These are phyloP conservation scores for Calonectria pseudoreteaudii DNA, from an alignment of 2,329 filamentous ascomycete genomes.

Conservation along the genomic window DNA sequence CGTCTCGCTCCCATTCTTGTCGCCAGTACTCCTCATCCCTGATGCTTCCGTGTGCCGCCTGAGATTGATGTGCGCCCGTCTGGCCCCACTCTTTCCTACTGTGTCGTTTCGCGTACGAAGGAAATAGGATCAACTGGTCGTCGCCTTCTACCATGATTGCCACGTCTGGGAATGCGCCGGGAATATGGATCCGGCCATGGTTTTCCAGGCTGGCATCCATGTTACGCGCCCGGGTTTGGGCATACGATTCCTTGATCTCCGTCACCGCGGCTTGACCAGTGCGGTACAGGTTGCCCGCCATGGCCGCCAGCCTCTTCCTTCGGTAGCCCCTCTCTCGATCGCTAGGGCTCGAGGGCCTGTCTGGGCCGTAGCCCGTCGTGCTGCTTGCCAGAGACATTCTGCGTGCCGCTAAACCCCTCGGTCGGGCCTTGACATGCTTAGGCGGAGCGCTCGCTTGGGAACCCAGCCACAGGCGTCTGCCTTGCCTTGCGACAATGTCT, in stretches of 20 bases:
- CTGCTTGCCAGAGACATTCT: slow-evolving; percentile 45
- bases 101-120: slow-evolving; percentile 88
- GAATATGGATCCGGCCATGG: slow-evolving; percentile 61
- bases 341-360: slow-evolving; percentile 41
- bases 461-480: slow-evolving; percentile 60
- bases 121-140: slow-evolving; percentile 95
- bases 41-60: slow-evolving; percentile 53
- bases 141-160: slow-evolving; percentile 83
- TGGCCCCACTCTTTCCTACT: slow-evolving; percentile 59
- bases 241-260: slow-evolving; percentile 70
- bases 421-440: slow-evolving; percentile 49
- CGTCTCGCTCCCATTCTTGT: slow-evolving; percentile 81
- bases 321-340: slow-evolving; percentile 75
- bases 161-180: slow-evolving; percentile 85
- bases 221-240: slow-evolving; percentile 59
- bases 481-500: slow-evolving; percentile 55
- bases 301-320: slow-evolving; percentile 79
- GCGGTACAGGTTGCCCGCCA: slow-evolving; percentile 69
- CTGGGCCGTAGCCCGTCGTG: slow-evolving; percentile 45
- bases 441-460: slow-evolving; percentile 41
- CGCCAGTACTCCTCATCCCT: slow-evolving; percentile 81
- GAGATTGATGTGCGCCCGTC: slow-evolving; percentile 41
- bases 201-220: slow-evolving; percentile 44
- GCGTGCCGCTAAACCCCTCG: slow-evolving; percentile 43
- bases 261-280: slow-evolving; percentile 68